Evolutionary conservation across 176 grass and related monocot species (phyloP).

Genomic region (Eleusine coracana): DNA sequence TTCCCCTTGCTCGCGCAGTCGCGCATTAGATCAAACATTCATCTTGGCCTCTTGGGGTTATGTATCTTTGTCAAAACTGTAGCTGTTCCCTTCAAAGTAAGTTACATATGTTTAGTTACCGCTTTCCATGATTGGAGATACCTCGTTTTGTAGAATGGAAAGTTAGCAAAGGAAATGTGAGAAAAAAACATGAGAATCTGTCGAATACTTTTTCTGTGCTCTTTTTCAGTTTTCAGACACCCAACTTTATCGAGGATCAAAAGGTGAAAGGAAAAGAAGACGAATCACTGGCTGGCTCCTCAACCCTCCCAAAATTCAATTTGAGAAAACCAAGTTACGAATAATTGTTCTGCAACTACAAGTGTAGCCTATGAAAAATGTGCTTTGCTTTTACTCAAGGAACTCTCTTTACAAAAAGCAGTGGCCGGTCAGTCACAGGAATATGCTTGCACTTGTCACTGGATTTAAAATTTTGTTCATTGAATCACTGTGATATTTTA

Average conservation of each 20-base stretch:
- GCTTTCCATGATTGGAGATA: neutral
- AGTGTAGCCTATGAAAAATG: neutral
- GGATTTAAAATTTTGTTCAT: neutral
- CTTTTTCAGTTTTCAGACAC: slow-evolving; percentile 12
- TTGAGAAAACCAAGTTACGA: neutral
- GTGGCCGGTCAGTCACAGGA: slow-evolving; percentile 11
- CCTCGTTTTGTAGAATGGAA: neutral
- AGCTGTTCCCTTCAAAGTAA: neutral
- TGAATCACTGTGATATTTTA: no score
- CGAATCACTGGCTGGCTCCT: neutral
- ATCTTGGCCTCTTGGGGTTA: neutral
- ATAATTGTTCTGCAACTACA: slow-evolving; percentile 5
- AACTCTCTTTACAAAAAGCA: slow-evolving; percentile 28
- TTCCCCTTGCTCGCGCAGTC: no score
- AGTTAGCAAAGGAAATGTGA: neutral
- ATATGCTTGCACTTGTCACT: slow-evolving; percentile 7
- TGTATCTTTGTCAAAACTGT: no score
- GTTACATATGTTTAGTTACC: neutral
- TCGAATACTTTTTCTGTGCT: slow-evolving; percentile 8
- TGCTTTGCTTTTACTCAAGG: slow-evolving; percentile 21
- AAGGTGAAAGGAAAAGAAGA: slow-evolving; percentile 21
- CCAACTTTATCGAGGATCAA: slow-evolving; percentile 26
- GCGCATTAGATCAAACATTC: neutral
- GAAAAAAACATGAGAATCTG: neutral
- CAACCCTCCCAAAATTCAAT: neutral